Conservation (phyloP, 352 stramenopile genomes). For the Globisporangium spiculum region DNA sequence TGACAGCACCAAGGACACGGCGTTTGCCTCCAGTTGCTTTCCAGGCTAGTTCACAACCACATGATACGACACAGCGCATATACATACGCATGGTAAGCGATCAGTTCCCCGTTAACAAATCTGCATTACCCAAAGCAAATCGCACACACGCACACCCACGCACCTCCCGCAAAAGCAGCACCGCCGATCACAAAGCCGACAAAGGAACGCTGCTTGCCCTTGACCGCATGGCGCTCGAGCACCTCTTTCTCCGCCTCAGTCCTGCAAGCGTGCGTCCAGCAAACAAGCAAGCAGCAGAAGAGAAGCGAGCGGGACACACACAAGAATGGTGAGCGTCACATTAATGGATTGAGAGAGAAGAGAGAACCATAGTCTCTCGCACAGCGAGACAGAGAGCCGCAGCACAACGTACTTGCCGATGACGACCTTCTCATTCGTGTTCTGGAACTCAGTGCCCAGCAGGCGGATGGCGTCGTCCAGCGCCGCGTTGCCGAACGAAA, state of each 20-base stretch:
- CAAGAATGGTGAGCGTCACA: background rate
- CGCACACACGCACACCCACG: background rate
- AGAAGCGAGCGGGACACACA: background rate
- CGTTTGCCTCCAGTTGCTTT: constrained; percentile 41
- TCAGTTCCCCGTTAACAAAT: background rate
- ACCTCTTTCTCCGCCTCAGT: constrained; percentile 63
- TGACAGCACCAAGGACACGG: constrained; percentile 30
- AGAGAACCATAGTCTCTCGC: background rate
- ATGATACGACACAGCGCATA: background rate
- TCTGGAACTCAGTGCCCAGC: constrained; percentile 56
- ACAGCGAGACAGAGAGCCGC: background rate
- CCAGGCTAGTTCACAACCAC: constrained; percentile 32
- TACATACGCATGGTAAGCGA: background rate
- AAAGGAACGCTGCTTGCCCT: constrained; percentile 41
- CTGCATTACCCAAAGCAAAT: background rate
- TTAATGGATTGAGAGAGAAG: background rate
- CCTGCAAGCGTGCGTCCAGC: constrained; percentile 20
- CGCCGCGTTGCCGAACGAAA: constrained; percentile 24
- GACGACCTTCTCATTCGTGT: constrained; percentile 38
- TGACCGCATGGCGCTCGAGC: constrained; percentile 45
- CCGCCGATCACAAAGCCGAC: constrained; percentile 42
- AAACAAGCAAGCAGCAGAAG: background rate
- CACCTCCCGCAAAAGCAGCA: constrained; percentile 24
- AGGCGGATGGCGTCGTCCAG: constrained; percentile 70
- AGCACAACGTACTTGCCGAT: constrained; percentile 52